phyloP scores from a whole-genome alignment of 140 eudicot genomes.

The Senecio squalidus region DNA sequence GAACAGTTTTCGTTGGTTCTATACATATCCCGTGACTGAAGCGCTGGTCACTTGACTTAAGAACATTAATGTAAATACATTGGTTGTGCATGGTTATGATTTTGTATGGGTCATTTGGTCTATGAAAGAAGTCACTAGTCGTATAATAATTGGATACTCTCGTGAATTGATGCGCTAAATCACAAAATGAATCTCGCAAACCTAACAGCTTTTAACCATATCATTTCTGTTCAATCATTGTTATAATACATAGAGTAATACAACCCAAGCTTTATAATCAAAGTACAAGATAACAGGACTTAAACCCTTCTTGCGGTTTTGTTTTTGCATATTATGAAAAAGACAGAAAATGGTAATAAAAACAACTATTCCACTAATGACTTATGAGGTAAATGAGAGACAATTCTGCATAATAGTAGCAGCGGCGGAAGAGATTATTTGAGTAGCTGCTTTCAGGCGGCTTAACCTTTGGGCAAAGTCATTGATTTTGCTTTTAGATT shows the following conservation, averaged over 20 bases:
- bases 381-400: constrained; percentile 10
- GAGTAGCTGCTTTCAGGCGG: constrained; percentile 10
- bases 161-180: background rate
- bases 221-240: background rate
- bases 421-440: constrained; percentile 11
- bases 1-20: background rate
- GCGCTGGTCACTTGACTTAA: background rate
- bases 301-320: constrained; percentile 1
- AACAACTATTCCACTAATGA: constrained; percentile 1
- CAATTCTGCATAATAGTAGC: constrained; percentile 10
- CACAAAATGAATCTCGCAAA: no score
- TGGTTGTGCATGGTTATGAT: background rate
- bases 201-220: constrained; percentile 21
- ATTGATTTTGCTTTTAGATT: constrained; percentile 65
- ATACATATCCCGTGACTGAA: background rate
- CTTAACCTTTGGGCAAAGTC: constrained; percentile 47
- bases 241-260: constrained; percentile 18
- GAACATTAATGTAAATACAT: background rate
- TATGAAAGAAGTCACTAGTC: background rate
- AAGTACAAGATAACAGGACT: background rate
- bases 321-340: constrained; percentile 1
- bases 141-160: no score
- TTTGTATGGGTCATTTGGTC: background rate
- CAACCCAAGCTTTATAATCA: constrained; percentile 8
- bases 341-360: background rate